A percentile compares a stretch with the other conserved stretches of the same genome.
Evolutionary conservation across 2,329 filamentous ascomycete genomes (phyloP).

Genomic region (Trichoderma pleuroti): DNA sequence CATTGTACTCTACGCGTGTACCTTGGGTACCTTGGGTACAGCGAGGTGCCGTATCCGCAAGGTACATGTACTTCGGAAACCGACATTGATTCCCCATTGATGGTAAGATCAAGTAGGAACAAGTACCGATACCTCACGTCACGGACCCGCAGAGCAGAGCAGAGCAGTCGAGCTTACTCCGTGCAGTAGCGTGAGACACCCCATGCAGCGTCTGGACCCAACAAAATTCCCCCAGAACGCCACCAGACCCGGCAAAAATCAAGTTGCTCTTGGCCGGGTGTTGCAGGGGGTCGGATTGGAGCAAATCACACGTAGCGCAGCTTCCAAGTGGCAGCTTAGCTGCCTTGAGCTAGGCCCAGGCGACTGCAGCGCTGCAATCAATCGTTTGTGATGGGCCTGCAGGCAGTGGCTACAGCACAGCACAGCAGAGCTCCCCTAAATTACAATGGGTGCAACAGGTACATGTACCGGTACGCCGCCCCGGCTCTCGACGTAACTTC

Average conservation of each 20-base stretch:
- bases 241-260: conserved; percentile 9
- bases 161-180: background rate
- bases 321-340: background rate
- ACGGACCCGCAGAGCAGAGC: background rate
- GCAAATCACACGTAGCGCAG: conserved; percentile 2
- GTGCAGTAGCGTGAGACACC: background rate
- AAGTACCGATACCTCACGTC: background rate
- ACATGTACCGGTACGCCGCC: background rate
- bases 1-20: background rate
- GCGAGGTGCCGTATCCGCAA: background rate
- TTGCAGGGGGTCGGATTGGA: background rate
- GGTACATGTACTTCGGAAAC: background rate
- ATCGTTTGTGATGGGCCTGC: background rate
- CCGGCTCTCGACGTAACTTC: background rate
- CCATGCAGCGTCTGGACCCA: background rate
- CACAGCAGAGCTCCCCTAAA: background rate
- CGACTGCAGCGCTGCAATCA: background rate
- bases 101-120: background rate
- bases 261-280: background rate
- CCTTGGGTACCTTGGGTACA: too few species aligned
- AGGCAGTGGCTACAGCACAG: background rate
- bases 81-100: background rate
- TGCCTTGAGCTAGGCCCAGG: background rate
- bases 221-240: conserved; percentile 13
- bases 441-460: background rate